Conservation (phyloP, 495 filamentous ascomycete genomes). For the Xylaria sp. region DNA sequence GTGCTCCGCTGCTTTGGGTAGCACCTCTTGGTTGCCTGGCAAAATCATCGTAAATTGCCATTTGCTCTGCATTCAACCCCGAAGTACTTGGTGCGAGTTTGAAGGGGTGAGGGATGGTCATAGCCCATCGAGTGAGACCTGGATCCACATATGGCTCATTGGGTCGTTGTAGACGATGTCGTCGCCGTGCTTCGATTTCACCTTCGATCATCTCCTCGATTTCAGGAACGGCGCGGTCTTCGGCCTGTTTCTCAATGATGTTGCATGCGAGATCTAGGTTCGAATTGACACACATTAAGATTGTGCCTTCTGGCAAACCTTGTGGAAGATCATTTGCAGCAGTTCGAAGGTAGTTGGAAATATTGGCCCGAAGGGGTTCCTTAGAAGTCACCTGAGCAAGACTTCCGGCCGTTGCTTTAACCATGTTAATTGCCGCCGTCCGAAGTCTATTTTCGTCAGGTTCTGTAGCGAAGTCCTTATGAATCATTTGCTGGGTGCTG, state of each 20-base stretch:
- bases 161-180: conserved; percentile 71
- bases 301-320: conserved; percentile 83
- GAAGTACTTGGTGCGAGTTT: conserved; percentile 66
- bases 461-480: conserved; percentile 95
- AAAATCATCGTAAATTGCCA: conserved; percentile 96
- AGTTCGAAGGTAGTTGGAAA: conserved; percentile 90
- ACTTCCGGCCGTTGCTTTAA: conserved; percentile 88
- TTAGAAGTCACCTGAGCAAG: conserved; percentile 97
- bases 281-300: conserved; percentile 97
- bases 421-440: conserved; percentile 86
- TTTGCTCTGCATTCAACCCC: conserved; percentile 88
- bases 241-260: conserved; percentile 91
- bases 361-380: conserved; percentile 93
- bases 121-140: conserved; percentile 80
- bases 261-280: conserved; percentile 92
- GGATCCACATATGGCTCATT: conserved; percentile 85
- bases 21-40: conserved; percentile 76
- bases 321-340: conserved; percentile 73
- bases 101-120: conserved; percentile 89
- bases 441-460: conserved; percentile 85
- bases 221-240: conserved; percentile 88
- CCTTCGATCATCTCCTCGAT: conserved; percentile 89
- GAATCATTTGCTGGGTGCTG: conserved; percentile 88
- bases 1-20: conserved; percentile 40
- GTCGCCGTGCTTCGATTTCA: conserved; percentile 74